A percentile compares a stretch with the other conserved stretches of the same genome.
Evolutionary conservation across 106 monocot genomes (phyloP).

Genomic region (Iris macrosiphon): DNA sequence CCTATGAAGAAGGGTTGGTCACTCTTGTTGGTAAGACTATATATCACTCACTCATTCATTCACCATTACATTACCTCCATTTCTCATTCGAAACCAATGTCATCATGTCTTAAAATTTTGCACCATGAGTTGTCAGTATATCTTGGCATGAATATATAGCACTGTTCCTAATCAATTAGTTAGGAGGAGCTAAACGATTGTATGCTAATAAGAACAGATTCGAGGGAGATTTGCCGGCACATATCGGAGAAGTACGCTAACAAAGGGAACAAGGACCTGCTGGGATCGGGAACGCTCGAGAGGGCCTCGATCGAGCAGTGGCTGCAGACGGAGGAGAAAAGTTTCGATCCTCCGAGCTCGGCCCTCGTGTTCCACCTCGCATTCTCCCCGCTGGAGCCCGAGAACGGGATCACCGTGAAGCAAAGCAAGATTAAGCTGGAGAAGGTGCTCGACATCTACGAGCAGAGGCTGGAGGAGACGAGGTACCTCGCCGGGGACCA

Average conservation of each 20-base stretch:
- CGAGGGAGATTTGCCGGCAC: slow-evolving; percentile 35
- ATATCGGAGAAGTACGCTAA: slow-evolving; percentile 24
- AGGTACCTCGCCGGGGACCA: slow-evolving; percentile 51
- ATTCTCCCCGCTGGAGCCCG: slow-evolving; percentile 28
- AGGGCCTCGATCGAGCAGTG: slow-evolving; percentile 31
- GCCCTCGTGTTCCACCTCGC: slow-evolving; percentile 50
- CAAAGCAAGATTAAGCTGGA: slow-evolving; percentile 18
- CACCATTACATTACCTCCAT: background rate
- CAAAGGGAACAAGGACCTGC: slow-evolving; percentile 43
- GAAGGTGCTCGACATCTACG: slow-evolving; percentile 52
- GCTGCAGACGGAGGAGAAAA: slow-evolving; percentile 28
- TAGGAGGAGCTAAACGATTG: background rate
- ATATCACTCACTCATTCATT: too few species aligned
- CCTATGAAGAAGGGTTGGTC: slow-evolving; percentile 9
- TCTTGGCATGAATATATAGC: background rate
- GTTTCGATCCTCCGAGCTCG: slow-evolving; percentile 38
- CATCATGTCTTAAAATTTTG: background rate
- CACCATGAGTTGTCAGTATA: background rate
- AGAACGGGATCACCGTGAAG: slow-evolving; percentile 2
- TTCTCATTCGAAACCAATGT: background rate
- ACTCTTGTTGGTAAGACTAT: slow-evolving; percentile 15
- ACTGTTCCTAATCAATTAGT: background rate
- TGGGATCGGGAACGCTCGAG: slow-evolving; percentile 28
- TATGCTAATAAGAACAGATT: slow-evolving; percentile 13
- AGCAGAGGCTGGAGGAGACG: slow-evolving; percentile 34